Evolutionary conservation across 2,329 filamentous ascomycete species (phyloP).

Genomic region (Neopestalotiopsis sp.): DNA sequence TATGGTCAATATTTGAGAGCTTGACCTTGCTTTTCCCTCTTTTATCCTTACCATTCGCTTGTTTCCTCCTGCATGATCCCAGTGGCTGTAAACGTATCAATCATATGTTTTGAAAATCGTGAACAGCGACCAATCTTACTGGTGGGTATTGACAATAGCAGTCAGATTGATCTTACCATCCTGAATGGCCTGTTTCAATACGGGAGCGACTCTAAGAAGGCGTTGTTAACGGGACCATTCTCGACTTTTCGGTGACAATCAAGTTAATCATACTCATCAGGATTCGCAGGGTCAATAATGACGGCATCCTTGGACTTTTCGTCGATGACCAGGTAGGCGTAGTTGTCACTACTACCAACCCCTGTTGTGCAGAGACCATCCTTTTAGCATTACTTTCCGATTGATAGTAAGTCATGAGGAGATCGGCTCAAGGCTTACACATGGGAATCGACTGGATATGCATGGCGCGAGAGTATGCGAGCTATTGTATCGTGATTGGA

Average conservation of each 20-base stretch:
- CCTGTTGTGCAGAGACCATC: slow-evolving; percentile 51
- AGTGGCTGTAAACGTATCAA: slow-evolving; percentile 66
- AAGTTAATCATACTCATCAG: slow-evolving; percentile 68
- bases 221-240: slow-evolving; percentile 10
- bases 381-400: no score
- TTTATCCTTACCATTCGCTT: slow-evolving; percentile 68
- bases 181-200: slow-evolving; percentile 75
- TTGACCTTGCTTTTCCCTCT: no score
- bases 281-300: slow-evolving; percentile 82
- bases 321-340: slow-evolving; percentile 82
- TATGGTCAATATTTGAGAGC: no score
- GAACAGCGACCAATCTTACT: slow-evolving; percentile 63
- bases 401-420: no score
- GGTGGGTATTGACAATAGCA: slow-evolving; percentile 94
- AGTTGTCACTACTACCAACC: slow-evolving; percentile 81
- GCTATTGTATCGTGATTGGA: slow-evolving; percentile 32
- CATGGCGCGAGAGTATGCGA: slow-evolving; percentile 62
- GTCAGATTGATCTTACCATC: slow-evolving; percentile 79
- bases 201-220: slow-evolving; percentile 58
- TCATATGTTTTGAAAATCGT: background rate
- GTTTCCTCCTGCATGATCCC: slow-evolving; percentile 95
- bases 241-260: background rate
- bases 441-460: slow-evolving; percentile 89
- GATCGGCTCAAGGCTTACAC: slow-evolving; percentile 62
- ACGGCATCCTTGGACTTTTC: slow-evolving; percentile 79